Conservation (phyloP, 2,329 filamentous ascomycete genomes). For the Penicillium sp. region DNA sequence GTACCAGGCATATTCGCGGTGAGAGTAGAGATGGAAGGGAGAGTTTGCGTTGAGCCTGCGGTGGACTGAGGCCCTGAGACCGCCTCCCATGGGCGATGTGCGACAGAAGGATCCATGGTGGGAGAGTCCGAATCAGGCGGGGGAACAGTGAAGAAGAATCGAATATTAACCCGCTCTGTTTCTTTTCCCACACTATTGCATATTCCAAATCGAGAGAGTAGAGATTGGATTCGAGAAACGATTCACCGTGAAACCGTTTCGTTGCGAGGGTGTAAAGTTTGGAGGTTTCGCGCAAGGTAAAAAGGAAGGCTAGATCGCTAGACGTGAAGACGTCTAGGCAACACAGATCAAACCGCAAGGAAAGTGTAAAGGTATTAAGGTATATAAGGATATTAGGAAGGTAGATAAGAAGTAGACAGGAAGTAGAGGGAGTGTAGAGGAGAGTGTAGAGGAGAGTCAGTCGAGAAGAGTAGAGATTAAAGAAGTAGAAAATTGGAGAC, state of each 20-base stretch:
- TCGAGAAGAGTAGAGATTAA: conserved; percentile 1
- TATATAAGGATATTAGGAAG: neutral
- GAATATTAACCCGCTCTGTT: neutral
- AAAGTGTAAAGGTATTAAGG: neutral
- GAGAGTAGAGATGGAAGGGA: conserved; percentile 48
- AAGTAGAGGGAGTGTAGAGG: neutral
- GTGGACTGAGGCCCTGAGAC: conserved; percentile 35
- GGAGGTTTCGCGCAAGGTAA: conserved; percentile 1
- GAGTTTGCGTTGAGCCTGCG: conserved; percentile 38
- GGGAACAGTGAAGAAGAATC: conserved; percentile 1
- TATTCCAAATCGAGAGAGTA: conserved; percentile 16
- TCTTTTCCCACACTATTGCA: conserved; percentile 23
- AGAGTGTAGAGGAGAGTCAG: conserved; percentile 1
- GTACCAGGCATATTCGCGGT: conserved; percentile 43
- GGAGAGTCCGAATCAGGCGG: neutral
- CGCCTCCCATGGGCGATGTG: conserved; percentile 47
- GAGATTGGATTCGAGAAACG: neutral
- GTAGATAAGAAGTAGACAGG: neutral
- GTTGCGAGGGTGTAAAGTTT: neutral
- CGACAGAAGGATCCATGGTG: conserved; percentile 41
- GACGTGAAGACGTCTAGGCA: neutral
- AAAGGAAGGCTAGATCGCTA: neutral
- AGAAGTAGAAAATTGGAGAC: conserved; percentile 7
- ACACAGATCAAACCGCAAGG: neutral
- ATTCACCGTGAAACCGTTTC: neutral